Conservation (phyloP, 768 basidiomycete genomes). For the Tulasnella calospora region DNA sequence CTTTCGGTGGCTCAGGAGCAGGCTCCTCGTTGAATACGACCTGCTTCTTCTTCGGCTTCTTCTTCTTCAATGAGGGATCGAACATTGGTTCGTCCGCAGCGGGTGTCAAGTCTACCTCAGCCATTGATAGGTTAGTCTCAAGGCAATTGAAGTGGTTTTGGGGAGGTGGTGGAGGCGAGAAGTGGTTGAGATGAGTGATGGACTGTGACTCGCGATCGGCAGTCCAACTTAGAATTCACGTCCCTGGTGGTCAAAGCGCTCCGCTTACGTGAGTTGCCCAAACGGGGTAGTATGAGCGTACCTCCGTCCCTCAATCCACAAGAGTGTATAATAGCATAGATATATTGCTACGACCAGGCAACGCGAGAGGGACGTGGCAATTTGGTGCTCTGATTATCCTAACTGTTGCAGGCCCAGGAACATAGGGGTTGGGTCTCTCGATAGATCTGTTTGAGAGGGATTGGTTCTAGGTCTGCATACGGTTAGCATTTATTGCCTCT, state of each 20-base stretch:
- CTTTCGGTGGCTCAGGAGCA: slow-evolving; percentile 63
- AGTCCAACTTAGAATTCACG: not conserved
- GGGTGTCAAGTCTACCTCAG: slow-evolving; percentile 38
- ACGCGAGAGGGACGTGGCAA: too few relatives aligned
- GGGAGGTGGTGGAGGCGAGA: not conserved
- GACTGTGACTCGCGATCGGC: not conserved
- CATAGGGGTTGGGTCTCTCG: too few relatives aligned
- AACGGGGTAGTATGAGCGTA: not conserved
- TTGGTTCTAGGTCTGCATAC: too few relatives aligned
- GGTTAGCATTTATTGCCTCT: too few relatives aligned
- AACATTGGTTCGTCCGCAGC: slow-evolving; percentile 71
- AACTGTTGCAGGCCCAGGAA: too few relatives aligned
- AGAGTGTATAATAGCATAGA: too few relatives aligned
- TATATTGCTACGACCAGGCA: too few relatives aligned
- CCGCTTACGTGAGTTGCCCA: not conserved
- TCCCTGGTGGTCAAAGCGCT: not conserved
- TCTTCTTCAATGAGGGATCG: slow-evolving; percentile 70
- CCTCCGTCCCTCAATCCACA: too few relatives aligned
- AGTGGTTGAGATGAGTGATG: not conserved
- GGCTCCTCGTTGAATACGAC: slow-evolving; percentile 84
- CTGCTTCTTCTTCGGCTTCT: slow-evolving; percentile 78
- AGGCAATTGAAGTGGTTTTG: not conserved
- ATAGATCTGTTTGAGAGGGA: too few relatives aligned
- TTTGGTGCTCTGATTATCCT: too few relatives aligned
- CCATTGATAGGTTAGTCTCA: not conserved